phyloP scores from a whole-genome alignment of 2,329 filamentous ascomycete genomes.

The Escovopsis sp. region DNA sequence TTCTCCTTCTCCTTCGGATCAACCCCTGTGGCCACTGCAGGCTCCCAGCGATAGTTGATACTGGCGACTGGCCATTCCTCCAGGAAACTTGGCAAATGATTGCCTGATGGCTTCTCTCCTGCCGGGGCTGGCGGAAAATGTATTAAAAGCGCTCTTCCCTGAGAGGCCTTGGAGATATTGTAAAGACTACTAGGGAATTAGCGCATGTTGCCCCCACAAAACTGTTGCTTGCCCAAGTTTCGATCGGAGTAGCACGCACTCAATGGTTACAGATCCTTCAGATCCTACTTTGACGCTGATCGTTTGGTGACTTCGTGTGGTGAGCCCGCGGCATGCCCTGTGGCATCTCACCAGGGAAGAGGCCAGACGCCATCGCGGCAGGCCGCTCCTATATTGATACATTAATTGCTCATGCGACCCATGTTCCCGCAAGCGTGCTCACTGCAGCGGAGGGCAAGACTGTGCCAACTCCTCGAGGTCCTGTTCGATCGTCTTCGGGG shows the following conservation, averaged over 20 bases:
- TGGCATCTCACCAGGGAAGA: too few relatives aligned
- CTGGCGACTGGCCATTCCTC: conserved; percentile 31
- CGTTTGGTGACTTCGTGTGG: conserved; percentile 14
- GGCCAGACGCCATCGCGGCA: too few relatives aligned
- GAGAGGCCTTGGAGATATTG: conserved; percentile 25
- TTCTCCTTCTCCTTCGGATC: conserved; percentile 3
- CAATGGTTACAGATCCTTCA: conserved; percentile 33
- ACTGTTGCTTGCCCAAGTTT: neutral
- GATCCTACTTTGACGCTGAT: conserved; percentile 34
- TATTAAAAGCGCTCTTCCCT: conserved; percentile 33
- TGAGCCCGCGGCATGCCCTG: conserved; percentile 1
- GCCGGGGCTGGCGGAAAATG: conserved; percentile 38
- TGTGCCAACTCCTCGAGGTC: too few relatives aligned
- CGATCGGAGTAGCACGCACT: conserved; percentile 23
- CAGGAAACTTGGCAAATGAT: conserved; percentile 26
- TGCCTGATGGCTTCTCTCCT: conserved; percentile 9
- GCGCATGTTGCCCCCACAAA: neutral
- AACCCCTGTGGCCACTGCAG: conserved; percentile 4
- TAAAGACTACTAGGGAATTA: conserved; percentile 28
- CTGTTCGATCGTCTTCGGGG: too few relatives aligned
- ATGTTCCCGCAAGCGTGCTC: too few relatives aligned
- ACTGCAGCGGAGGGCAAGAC: too few relatives aligned
- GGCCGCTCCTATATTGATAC: too few relatives aligned
- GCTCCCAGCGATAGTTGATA: conserved; percentile 46
- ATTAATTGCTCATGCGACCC: too few relatives aligned